Evolutionary conservation across 305 asterid genomes (phyloP).

Genomic region (Fraxinus nigra): DNA sequence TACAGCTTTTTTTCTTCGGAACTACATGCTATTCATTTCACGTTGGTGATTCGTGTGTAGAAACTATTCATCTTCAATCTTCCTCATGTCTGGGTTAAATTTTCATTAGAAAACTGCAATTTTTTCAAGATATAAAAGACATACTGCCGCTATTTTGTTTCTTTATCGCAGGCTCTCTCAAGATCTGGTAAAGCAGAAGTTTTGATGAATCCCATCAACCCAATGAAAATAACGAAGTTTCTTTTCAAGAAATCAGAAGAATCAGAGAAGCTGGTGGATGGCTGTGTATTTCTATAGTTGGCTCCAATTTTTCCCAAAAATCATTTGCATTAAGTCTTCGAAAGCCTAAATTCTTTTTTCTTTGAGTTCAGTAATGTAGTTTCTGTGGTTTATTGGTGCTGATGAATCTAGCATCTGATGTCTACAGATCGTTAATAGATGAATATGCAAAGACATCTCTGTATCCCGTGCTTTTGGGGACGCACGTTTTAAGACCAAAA

Average conservation of each 20-base stretch:
- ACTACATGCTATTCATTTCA: slow-evolving; percentile 52
- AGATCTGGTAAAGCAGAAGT: slow-evolving; percentile 66
- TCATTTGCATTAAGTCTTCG: background rate
- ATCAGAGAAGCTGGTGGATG: slow-evolving; percentile 90
- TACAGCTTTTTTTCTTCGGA: slow-evolving; percentile 61
- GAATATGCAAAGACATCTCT: slow-evolving; percentile 84
- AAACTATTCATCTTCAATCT: slow-evolving; percentile 21
- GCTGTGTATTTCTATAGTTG: slow-evolving; percentile 55
- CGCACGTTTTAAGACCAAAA: slow-evolving; percentile 72
- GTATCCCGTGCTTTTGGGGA: slow-evolving; percentile 97
- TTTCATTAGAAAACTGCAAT: background rate
- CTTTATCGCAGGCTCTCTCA: slow-evolving; percentile 56
- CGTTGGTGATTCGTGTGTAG: slow-evolving; percentile 94
- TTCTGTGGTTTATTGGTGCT: background rate
- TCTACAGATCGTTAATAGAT: slow-evolving; percentile 65
- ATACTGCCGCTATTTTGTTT: background rate
- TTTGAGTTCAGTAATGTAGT: background rate
- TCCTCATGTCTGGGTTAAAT: background rate
- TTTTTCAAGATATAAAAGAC: background rate
- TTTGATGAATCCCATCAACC: slow-evolving; percentile 79
- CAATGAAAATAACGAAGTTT: slow-evolving; percentile 59
- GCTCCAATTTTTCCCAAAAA: background rate
- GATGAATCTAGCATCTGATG: background rate
- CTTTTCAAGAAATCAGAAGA: slow-evolving; percentile 75
- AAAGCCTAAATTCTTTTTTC: background rate